Base-by-base conservation (phyloP, 139 green algal genomes). In the Chlorella sp. region DNA sequence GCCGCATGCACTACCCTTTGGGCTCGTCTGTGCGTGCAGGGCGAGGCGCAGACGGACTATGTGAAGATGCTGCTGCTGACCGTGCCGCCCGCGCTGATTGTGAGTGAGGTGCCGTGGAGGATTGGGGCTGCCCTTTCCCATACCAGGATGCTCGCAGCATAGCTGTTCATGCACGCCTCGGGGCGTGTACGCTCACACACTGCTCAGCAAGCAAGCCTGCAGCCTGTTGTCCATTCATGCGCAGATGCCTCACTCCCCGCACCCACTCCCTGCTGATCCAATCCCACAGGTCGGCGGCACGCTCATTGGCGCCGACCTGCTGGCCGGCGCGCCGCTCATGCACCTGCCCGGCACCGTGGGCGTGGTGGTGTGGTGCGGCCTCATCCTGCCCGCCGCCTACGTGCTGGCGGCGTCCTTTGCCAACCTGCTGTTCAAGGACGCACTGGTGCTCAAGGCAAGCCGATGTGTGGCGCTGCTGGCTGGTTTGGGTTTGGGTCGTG, bases 41-140 rank as follows among this genome's bases (percentile, higher is more conserved):
- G 80, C 15, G 94, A 98, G 68, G 85, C 86, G 18, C 44, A 38
- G 3, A 80, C 89, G 38, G 96, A 98, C 86, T 97, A 96, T 86
- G 55, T 95, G 4, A 93, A 92, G 83, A 96, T 98, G 96, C 92
- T 92, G 11, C 81, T 83, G 11, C 89, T 98, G 18, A 97, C 97
- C 88, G 25, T 97, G 51, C 96, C 96, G 5, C 93, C 94, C 25
- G 92, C 92, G 15, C 68, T 97, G 15, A 28, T 62, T 57, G 81
- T 86, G 56, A 80, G 81, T 51, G n/a, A n/a, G n/a, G n/a, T n/a
- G n/a, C n/a, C n/a, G n/a, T n/a, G n/a, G n/a, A n/a, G n/a, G n/a
- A n/a, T n/a, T n/a, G n/a, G n/a, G n/a, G n/a, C n/a, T n/a, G n/a
- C n/a, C n/a, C n/a, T n/a, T n/a, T n/a, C n/a, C n/a, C n/a, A n/a